Evolutionary conservation across 805 yeast species (phyloP), one percentile per base, ranked within the genome.

Genomic region (Komagataella mondaviorum): DNA sequence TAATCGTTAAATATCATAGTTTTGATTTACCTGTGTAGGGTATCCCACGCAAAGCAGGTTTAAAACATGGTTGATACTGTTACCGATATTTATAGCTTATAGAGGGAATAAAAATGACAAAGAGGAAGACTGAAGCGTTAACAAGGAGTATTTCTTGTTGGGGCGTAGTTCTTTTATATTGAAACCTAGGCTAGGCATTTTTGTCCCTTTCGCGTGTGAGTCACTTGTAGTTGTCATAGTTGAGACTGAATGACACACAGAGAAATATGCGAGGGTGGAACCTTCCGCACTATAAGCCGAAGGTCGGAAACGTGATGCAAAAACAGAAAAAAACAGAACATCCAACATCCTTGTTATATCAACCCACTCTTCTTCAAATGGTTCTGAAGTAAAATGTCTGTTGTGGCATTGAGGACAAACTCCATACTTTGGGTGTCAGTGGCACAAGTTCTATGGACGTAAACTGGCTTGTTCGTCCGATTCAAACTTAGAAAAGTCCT

Each of bases 381-480:
- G 59, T 85, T 85, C 62, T 86, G 91, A 30, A 91, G 78, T 48
- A 93, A 78, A 78, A 88, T 75, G 68, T 93, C 98, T 1, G 97
- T 88, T 6, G 89, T 96, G 0, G 98, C 96, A 3, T 86, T 78
- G 52, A 93, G 72, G 16, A 93, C 96, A 61, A 90, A 91, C 60
- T 78, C 77, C 96, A 93, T 93, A 24, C 89, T 78, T 51, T 78
- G 73, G 0, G 95, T 79, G 64, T 93, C 98, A 0, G 99, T 93
- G 0, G 99, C 99, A 68, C 97, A 89, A 1, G 99, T 93, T 56
- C 89, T 71, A 68, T 89, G 96, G 20, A 88, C 85, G 63, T 93
- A 93, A 36, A 93, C 77, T n/a, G 89, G 91, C 55, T 81, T 78
- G 48, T 78, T 75, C 3, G 75, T 64, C 54, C 78, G 70, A 63